A percentile compares a stretch with the other conserved stretches of the same genome.
These are phyloP conservation scores for Diaporthe nobilis DNA, from an alignment of 2,329 filamentous ascomycete species.

Conservation along the genomic window DNA sequence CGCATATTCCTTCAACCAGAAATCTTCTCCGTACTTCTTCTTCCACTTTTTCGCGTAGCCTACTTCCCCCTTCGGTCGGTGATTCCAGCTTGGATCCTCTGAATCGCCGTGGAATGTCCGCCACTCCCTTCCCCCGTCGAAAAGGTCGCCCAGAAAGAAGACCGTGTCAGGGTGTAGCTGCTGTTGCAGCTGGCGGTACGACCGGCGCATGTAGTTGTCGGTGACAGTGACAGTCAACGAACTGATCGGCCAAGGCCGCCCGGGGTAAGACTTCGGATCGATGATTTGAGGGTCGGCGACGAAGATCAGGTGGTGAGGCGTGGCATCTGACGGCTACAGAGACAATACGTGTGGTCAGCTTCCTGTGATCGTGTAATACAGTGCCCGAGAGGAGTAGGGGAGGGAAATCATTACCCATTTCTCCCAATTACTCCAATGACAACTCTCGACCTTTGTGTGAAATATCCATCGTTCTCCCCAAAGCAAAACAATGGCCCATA, in stretches of 20 bases:
- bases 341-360: slow-evolving; percentile 29
- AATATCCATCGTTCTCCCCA: slow-evolving; percentile 91
- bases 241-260: slow-evolving; percentile 74
- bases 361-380: neutral
- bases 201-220: slow-evolving; percentile 89
- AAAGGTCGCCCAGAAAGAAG: slow-evolving; percentile 93
- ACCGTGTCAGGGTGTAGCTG: slow-evolving; percentile 86
- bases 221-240: slow-evolving; percentile 74
- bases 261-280: slow-evolving; percentile 95
- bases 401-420: slow-evolving; percentile 77
- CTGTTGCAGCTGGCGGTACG: slow-evolving; percentile 83
- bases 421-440: slow-evolving; percentile 91
- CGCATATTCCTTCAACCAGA: slow-evolving; percentile 88
- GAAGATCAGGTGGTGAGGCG: slow-evolving; percentile 86
- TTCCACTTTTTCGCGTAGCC: slow-evolving; percentile 76
- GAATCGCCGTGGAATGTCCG: slow-evolving; percentile 76
- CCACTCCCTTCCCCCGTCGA: slow-evolving; percentile 97
- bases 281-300: slow-evolving; percentile 93
- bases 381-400: neutral
- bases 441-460: slow-evolving; percentile 76
- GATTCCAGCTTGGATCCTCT: slow-evolving; percentile 71
- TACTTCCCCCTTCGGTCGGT: slow-evolving; percentile 66
- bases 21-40: slow-evolving; percentile 82
- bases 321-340: slow-evolving; percentile 78
- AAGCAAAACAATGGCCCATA: slow-evolving; percentile 85